phyloP scores from a whole-genome alignment of 106 monocot species.

The Dendrobium huoshanense region DNA sequence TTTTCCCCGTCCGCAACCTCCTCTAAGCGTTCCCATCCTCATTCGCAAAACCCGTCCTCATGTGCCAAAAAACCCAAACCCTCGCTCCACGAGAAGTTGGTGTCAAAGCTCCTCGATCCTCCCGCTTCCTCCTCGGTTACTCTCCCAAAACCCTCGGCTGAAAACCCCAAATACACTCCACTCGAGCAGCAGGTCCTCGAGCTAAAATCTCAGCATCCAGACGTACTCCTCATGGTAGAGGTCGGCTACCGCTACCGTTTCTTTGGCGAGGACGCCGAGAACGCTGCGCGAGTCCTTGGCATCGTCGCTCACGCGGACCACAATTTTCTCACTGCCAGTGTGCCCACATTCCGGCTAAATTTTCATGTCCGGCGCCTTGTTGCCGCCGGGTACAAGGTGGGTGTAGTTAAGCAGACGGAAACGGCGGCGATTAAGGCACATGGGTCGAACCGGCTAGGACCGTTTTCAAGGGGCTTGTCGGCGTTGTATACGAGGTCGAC shows the following conservation, averaged over 20 bases:
- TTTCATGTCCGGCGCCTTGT: constrained; percentile 81
- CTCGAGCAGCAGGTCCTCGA: constrained; percentile 87
- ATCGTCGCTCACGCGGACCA: constrained; percentile 71
- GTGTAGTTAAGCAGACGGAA: constrained; percentile 95
- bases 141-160: neutral
- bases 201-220: constrained; percentile 66
- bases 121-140: constrained; percentile 10
- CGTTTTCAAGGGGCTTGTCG: constrained; percentile 63
- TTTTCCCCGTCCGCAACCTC: constrained; percentile 56
- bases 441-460: constrained; percentile 52
- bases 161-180: constrained; percentile 56
- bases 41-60: constrained; percentile 1
- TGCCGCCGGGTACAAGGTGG: constrained; percentile 79
- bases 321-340: constrained; percentile 80
- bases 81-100: constrained; percentile 40
- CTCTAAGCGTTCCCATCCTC: constrained; percentile 22
- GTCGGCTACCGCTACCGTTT: constrained; percentile 91
- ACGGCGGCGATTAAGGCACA: constrained; percentile 87
- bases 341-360: constrained; percentile 73
- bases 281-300: constrained; percentile 62
- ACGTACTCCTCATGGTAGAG: constrained; percentile 87
- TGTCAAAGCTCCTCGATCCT: constrained; percentile 31
- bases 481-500: constrained; percentile 79
- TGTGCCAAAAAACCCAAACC: constrained; percentile 18
- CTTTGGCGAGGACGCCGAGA: constrained; percentile 83